Conservation (phyloP, 2,329 filamentous ascomycete species). For the Neurospora crassa region DNA sequence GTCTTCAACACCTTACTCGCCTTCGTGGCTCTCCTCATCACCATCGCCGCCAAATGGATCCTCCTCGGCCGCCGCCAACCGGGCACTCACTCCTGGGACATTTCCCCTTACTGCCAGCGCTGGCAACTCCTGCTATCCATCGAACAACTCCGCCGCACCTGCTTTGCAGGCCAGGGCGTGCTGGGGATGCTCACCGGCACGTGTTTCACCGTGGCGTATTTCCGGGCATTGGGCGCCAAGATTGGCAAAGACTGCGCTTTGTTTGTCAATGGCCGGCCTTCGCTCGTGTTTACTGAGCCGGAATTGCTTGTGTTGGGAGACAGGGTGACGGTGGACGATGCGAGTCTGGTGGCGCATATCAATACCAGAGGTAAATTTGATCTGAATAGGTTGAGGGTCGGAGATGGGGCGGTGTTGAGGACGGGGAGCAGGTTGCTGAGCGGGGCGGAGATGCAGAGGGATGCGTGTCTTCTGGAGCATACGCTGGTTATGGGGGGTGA, state of each 20-base stretch:
- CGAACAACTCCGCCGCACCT: conserved; percentile 39
- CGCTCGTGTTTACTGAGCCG: conserved; percentile 47
- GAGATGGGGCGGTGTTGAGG: conserved; percentile 41
- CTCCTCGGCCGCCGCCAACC: conserved; percentile 39
- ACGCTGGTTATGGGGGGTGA: conserved; percentile 49
- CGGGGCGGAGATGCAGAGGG: conserved; percentile 42
- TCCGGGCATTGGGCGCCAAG: conserved; percentile 40
- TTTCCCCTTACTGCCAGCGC: conserved; percentile 44
- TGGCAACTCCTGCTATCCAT: conserved; percentile 46
- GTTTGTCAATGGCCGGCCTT: conserved; percentile 42
- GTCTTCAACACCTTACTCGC: conserved; percentile 33
- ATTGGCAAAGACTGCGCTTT: conserved; percentile 46
- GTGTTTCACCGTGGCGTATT: conserved; percentile 41
- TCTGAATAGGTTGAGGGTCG: conserved; percentile 40
- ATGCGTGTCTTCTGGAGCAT: conserved; percentile 46
- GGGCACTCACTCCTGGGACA: conserved; percentile 50
- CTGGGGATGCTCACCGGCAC: conserved; percentile 44
- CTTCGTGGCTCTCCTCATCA: conserved; percentile 31
- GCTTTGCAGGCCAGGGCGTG: conserved; percentile 40
- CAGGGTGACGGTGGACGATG: conserved; percentile 44
- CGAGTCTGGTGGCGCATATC: conserved; percentile 45
- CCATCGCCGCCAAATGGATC: conserved; percentile 41
- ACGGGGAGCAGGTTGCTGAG: conserved; percentile 42
- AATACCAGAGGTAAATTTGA: conserved; percentile 48
- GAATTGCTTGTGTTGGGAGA: conserved; percentile 45